Percentiles rank a stretch among this genome's conserved stretches.
Evolutionary conservation across 805 yeast genomes (phyloP).

Genomic region (Metschnikowia bowlesiae): DNA sequence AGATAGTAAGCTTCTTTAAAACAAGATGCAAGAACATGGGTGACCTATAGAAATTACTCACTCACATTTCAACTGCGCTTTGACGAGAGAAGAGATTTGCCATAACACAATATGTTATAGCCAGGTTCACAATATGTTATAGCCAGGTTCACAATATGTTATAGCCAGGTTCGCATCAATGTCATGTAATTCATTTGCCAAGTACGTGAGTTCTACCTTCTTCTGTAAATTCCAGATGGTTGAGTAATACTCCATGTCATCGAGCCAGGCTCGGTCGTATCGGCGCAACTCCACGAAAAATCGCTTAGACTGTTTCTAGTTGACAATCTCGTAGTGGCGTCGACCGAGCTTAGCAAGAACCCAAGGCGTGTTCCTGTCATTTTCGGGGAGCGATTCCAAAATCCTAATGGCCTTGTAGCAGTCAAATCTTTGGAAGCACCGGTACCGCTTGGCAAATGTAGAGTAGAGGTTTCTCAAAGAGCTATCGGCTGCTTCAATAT

Average conservation of each 20-base stretch:
- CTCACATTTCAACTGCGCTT: conserved; percentile 32
- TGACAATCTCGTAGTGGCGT: conserved; percentile 79
- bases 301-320: conserved; percentile 70
- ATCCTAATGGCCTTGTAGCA: conserved; percentile 75
- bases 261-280: conserved; percentile 70
- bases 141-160: no score
- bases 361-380: conserved; percentile 74
- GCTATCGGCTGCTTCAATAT: conserved; percentile 26
- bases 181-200: conserved; percentile 76
- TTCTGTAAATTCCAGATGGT: conserved; percentile 92
- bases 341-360: conserved; percentile 77
- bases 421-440: conserved; percentile 61
- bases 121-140: no score
- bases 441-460: conserved; percentile 55
- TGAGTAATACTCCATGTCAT: conserved; percentile 88
- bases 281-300: conserved; percentile 60
- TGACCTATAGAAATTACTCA: no score
- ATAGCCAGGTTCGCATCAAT: conserved; percentile 64
- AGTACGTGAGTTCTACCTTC: conserved; percentile 69
- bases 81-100: conserved; percentile 82
- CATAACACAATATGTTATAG: no score
- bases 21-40: no score
- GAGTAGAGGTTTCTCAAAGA: conserved; percentile 47
- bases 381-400: conserved; percentile 58
- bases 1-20: no score